phyloP scores from a whole-genome alignment of 169 alveolate genomes.

The Plasmodium gaboni region DNA sequence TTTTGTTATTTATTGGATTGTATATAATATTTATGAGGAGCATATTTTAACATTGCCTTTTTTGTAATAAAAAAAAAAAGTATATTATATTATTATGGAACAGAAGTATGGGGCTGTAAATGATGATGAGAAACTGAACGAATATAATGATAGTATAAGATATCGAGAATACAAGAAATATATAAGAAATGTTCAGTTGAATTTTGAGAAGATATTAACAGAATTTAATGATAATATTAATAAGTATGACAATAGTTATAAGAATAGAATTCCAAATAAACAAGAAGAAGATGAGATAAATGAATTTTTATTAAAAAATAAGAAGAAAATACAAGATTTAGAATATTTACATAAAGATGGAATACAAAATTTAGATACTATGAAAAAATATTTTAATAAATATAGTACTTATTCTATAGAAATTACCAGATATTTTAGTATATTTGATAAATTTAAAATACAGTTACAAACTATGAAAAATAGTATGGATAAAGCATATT shows the following conservation, averaged over 20 bases:
- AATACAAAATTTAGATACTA: slow-evolving; percentile 28
- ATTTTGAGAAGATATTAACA: slow-evolving; percentile 50
- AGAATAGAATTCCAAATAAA: not conserved
- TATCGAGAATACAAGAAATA: slow-evolving; percentile 64
- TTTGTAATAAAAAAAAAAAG: not conserved
- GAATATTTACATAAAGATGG: slow-evolving; percentile 63
- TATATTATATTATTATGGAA: slow-evolving; percentile 18
- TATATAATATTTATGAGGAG: no score
- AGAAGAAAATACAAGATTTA: slow-evolving; percentile 48
- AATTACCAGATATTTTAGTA: slow-evolving; percentile 64
- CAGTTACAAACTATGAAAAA: slow-evolving; percentile 47
- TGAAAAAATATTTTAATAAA: slow-evolving; percentile 60
- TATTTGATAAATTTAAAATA: slow-evolving; percentile 70
- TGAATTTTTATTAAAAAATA: slow-evolving; percentile 36
- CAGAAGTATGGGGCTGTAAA: slow-evolving; percentile 28
- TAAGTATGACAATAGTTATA: slow-evolving; percentile 16
- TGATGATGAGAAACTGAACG: slow-evolving; percentile 16
- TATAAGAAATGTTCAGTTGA: slow-evolving; percentile 46
- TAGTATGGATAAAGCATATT: slow-evolving; percentile 31
- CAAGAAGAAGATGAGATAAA: slow-evolving; percentile 16
- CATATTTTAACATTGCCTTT: no score
- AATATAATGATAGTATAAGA: slow-evolving; percentile 21
- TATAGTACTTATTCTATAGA: slow-evolving; percentile 55
- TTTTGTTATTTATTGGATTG: no score
- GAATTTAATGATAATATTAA: slow-evolving; percentile 43